Evolutionary conservation across 192 early-diverging fungal genomes (phyloP).

Genomic region (Mortierella antarctica): DNA sequence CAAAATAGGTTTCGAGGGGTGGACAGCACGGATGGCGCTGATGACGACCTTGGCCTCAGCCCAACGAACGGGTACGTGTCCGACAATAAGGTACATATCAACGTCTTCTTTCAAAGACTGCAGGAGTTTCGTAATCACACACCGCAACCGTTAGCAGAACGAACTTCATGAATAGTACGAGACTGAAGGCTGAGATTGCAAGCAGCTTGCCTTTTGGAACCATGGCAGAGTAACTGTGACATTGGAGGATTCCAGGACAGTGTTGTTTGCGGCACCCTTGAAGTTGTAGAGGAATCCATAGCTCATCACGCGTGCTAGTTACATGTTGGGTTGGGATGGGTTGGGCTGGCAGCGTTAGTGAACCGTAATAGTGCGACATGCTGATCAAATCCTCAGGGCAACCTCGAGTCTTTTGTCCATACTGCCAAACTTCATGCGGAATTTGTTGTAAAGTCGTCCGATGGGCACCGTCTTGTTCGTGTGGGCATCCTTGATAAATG

Average conservation of each 20-base stretch:
- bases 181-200: too few relatives aligned
- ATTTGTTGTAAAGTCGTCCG: slow-evolving; percentile 53
- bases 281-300: slow-evolving; percentile 65
- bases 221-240: slow-evolving; percentile 59
- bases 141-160: too few relatives aligned
- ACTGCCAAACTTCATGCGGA: slow-evolving; percentile 50
- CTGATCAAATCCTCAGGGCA: too few relatives aligned
- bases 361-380: too few relatives aligned
- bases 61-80: slow-evolving; percentile 60
- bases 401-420: background rate
- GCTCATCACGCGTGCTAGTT: slow-evolving; percentile 61
- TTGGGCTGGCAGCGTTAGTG: background rate
- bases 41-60: slow-evolving; percentile 55
- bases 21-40: slow-evolving; percentile 57
- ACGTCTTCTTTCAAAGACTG: slow-evolving; percentile 49
- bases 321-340: background rate
- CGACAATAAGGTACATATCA: slow-evolving; percentile 63
- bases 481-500: slow-evolving; percentile 37
- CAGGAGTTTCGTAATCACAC: too few relatives aligned
- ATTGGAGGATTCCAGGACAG: slow-evolving; percentile 52
- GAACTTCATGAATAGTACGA: too few relatives aligned
- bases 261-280: slow-evolving; percentile 42
- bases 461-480: slow-evolving; percentile 60
- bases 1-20: slow-evolving; percentile 61
- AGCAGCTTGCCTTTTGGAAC: slow-evolving; percentile 51